phyloP scores from a whole-genome alignment of 2,329 filamentous ascomycete genomes.

The Xylaria sp. region DNA sequence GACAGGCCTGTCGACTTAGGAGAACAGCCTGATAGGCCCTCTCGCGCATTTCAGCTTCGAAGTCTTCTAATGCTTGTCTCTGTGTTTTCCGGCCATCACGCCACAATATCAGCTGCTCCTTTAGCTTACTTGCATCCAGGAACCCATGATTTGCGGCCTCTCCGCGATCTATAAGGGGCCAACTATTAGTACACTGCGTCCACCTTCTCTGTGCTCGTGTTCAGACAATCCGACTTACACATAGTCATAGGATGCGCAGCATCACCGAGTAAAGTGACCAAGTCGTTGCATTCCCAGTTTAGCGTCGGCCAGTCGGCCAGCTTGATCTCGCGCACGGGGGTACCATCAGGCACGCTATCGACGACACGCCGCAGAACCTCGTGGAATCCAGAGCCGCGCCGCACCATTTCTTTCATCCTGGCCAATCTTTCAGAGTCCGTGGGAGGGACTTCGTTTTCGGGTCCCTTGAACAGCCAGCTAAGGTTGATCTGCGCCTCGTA shows the following conservation, averaged over 20 bases:
- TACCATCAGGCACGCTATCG: constrained; percentile 17
- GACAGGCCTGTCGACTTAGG: constrained; percentile 29
- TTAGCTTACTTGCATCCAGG: constrained; percentile 16
- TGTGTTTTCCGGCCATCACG: constrained; percentile 14
- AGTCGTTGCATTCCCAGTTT: constrained; percentile 17
- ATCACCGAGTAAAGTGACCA: constrained; percentile 28
- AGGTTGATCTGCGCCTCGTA: constrained; percentile 31
- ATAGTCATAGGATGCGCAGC: constrained; percentile 31
- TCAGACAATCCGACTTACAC: constrained; percentile 8
- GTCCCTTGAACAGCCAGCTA: constrained; percentile 19
- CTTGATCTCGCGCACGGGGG: constrained; percentile 24
- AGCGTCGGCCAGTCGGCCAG: constrained; percentile 27
- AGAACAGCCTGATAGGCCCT: constrained; percentile 16
- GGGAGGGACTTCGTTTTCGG: constrained; percentile 10
- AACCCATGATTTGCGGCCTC: constrained; percentile 28
- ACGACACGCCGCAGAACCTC: background rate
- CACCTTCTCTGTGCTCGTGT: background rate
- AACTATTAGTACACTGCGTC: background rate
- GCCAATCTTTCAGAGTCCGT: constrained; percentile 15
- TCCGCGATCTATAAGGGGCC: constrained; percentile 9
- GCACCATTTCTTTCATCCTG: constrained; percentile 22
- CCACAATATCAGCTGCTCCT: constrained; percentile 14
- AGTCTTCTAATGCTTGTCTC: constrained; percentile 18
- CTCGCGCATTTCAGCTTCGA: constrained; percentile 22
- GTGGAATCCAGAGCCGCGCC: constrained; percentile 20